Percentiles rank a stretch among this genome's conserved stretches.
Conservation (phyloP, 352 stramenopile genomes). For the Globisporangium takayamanum region DNA sequence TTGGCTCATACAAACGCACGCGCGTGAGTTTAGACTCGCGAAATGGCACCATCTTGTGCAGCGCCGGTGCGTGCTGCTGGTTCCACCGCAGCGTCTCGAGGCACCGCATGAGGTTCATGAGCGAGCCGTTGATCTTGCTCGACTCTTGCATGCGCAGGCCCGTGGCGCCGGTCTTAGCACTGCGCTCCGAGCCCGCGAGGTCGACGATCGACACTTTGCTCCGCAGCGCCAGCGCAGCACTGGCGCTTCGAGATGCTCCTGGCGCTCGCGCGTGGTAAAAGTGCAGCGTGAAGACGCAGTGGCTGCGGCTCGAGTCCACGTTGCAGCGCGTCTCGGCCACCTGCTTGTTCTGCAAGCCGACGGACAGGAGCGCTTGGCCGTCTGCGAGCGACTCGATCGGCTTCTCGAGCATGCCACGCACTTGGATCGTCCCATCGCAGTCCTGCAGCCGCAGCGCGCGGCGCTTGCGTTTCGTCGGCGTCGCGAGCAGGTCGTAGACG, state of each 20-base stretch:
- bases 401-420: slow-evolving; percentile 70
- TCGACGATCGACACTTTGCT: slow-evolving; percentile 93
- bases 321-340: slow-evolving; percentile 88
- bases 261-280: slow-evolving; percentile 32
- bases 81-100: slow-evolving; percentile 93
- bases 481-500: slow-evolving; percentile 92
- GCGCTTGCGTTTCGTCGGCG: slow-evolving; percentile 39
- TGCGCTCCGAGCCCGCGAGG: slow-evolving; percentile 82
- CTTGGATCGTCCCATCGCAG: slow-evolving; percentile 85
- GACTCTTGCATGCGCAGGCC: slow-evolving; percentile 93
- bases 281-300: slow-evolving; percentile 88
- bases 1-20: slow-evolving; percentile 15
- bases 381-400: slow-evolving; percentile 58
- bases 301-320: slow-evolving; percentile 85
- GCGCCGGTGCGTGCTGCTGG: slow-evolving; percentile 60
- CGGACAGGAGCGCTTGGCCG: slow-evolving; percentile 63
- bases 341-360: slow-evolving; percentile 63
- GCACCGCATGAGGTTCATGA: slow-evolving; percentile 98
- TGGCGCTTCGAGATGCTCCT: too few species aligned
- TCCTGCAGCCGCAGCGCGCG: slow-evolving; percentile 70
- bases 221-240: slow-evolving; percentile 9
- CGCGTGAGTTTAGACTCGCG: slow-evolving; percentile 95
- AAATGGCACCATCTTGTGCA: slow-evolving; percentile 94
- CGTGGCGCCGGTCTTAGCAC: slow-evolving; percentile 72
- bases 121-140: slow-evolving; percentile 96